Base-by-base conservation (phyloP, 768 basidiomycete genomes). In the Dioszegia hungarica region DNA sequence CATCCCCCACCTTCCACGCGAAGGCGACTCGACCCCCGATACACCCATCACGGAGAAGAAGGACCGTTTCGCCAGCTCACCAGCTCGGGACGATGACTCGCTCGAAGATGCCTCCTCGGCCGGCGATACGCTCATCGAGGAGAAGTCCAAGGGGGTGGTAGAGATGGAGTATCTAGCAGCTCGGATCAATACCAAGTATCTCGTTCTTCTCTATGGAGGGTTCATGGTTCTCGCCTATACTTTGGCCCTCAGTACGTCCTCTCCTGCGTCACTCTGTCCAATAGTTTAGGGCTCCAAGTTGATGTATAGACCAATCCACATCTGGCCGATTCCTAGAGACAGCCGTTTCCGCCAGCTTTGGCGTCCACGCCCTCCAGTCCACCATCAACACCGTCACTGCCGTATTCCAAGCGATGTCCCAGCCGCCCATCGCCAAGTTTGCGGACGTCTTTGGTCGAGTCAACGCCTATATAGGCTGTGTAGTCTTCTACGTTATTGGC, bases 381-480 rank as follows among this genome's bases (percentile, higher is more conserved):
- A 72, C 75, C n/a, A 64, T 76, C 51, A 49, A 41, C 3, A 60
- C 61, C 10, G 60, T 76, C 67, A 69, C 64, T 27, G 25, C 63
- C 5, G 68, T 76, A 53, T 74, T 74, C 60, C 62, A 73, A 39
- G 73, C 75, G 11, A 71, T 74, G 56, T 56, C 64, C 14, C 71
- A 72, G 29, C 67, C 73, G 2, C 75, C 73, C 12, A 72, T 76
- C 52, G 75, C 75, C n/a, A 73, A 70, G 46, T 67, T 74, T 22
- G 60, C 70, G 14, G 71, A 74, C 43, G 59, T 59, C 34, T 66
- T 60, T 20, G 75, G 75, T 17, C 67, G 75, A 34, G 59, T 76
- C 11, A 60, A 73, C 27, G 64, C 66, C 3, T 71, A 76, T 39
- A 37, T 58, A 34, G 63, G 68, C n/a, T 74, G 71, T 55, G 59